A percentile compares a stretch with the other conserved stretches of the same genome.
Conservation (phyloP, 129 eudicot genomes). For the Flaveria brownii region DNA sequence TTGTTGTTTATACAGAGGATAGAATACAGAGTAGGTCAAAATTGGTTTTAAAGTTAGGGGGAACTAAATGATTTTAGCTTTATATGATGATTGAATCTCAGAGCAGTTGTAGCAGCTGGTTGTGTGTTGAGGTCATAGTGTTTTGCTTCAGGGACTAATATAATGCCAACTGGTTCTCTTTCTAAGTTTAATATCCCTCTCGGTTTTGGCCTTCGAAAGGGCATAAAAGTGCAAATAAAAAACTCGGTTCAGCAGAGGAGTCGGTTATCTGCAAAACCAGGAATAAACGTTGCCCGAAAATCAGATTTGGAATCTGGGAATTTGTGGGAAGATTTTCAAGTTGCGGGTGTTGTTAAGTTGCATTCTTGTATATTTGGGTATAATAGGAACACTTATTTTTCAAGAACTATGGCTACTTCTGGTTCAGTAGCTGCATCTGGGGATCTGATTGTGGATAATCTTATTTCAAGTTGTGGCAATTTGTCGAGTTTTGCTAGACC, state of each 20-base stretch:
- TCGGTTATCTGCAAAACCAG: neutral
- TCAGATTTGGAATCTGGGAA: neutral
- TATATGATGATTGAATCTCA: conserved; percentile 33
- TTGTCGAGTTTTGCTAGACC: conserved; percentile 45
- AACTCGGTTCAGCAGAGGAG: conserved; percentile 26
- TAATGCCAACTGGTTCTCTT: conserved; percentile 51
- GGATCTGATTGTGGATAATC: conserved; percentile 65
- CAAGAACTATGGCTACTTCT: conserved; percentile 64
- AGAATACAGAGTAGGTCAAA: conserved; percentile 16
- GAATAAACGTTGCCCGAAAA: conserved; percentile 3
- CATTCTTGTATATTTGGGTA: conserved; percentile 29
- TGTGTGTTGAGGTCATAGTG: conserved; percentile 15
- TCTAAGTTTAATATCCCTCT: conserved; percentile 51
- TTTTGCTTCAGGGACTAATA: conserved; percentile 27
- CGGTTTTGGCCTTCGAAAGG: conserved; percentile 47
- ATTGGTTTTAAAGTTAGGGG: conserved; percentile 8
- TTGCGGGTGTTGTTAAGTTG: conserved; percentile 32
- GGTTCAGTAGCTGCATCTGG: conserved; percentile 62
- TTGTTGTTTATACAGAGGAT: conserved; percentile 22
- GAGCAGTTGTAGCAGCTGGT: conserved; percentile 22
- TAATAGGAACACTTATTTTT: conserved; percentile 12
- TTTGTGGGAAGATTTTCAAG: neutral
- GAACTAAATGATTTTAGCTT: conserved; percentile 21
- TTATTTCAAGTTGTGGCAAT: conserved; percentile 57
- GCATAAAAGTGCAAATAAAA: conserved; percentile 30